phyloP scores from a whole-genome alignment of 805 yeast species.

The Grigorovia humatica region DNA sequence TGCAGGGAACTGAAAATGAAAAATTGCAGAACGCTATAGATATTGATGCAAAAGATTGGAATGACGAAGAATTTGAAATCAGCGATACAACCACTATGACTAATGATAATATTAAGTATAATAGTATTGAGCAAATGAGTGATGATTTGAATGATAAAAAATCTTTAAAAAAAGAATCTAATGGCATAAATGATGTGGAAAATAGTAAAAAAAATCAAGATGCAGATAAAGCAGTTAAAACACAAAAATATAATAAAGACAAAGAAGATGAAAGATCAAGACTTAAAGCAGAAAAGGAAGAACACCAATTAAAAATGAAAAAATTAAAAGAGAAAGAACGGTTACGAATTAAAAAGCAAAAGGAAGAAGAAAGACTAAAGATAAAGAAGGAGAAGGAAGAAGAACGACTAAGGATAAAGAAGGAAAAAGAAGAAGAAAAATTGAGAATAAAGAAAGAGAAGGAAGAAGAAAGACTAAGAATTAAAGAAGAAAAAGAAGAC shows the following conservation, averaged over 20 bases:
- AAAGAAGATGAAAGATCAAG: neutral
- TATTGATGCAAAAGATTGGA: too few relatives aligned
- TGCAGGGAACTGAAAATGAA: too few relatives aligned
- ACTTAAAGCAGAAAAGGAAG: neutral
- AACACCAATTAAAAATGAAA: constrained; percentile 5
- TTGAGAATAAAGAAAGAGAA: constrained; percentile 29
- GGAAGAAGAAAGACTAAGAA: constrained; percentile 21
- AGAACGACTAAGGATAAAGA: constrained; percentile 5
- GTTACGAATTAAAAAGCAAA: constrained; percentile 6
- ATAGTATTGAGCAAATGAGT: too few relatives aligned
- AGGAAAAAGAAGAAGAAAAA: constrained; percentile 19
- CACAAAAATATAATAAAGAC: neutral
- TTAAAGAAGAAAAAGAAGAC: constrained; percentile 15
- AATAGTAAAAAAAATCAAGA: too few relatives aligned
- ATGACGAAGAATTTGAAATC: too few relatives aligned
- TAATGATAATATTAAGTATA: too few relatives aligned
- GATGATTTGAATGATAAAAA: too few relatives aligned
- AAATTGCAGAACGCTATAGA: too few relatives aligned
- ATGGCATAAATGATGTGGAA: too few relatives aligned
- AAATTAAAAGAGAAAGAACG: constrained; percentile 9
- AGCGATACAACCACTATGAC: too few relatives aligned
- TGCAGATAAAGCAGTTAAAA: neutral
- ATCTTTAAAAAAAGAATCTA: too few relatives aligned
- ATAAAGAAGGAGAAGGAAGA: constrained; percentile 11
- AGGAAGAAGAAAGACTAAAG: constrained; percentile 6